phyloP scores from a whole-genome alignment of 2,329 filamentous ascomycete species.

The Nannizziopsis barbatae region DNA sequence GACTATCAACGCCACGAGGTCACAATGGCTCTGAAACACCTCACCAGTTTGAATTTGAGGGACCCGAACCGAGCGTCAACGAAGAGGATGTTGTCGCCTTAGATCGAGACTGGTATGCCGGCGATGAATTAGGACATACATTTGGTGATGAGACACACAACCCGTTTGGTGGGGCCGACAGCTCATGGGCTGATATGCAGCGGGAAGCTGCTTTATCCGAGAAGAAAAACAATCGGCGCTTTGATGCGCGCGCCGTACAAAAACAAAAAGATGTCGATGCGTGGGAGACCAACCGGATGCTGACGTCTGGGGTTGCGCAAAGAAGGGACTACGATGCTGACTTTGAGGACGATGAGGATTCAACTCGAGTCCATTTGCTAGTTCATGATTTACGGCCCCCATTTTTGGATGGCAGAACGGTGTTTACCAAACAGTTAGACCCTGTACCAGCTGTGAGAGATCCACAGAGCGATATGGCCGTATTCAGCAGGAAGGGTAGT shows the following conservation, averaged over 20 bases:
- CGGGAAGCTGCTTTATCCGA: conserved; percentile 62
- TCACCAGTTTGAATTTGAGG: conserved; percentile 50
- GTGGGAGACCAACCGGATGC: conserved; percentile 98
- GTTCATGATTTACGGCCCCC: conserved; percentile 90
- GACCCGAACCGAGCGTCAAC: conserved; percentile 49
- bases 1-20: conserved; percentile 24
- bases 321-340: conserved; percentile 68
- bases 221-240: conserved; percentile 62
- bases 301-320: conserved; percentile 91
- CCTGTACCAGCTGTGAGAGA: conserved; percentile 88
- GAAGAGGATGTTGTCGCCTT: conserved; percentile 63
- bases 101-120: conserved; percentile 87
- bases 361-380: conserved; percentile 75
- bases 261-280: conserved; percentile 91
- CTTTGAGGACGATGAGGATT: conserved; percentile 76
- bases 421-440: conserved; percentile 95
- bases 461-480: conserved; percentile 95
- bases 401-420: conserved; percentile 84
- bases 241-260: conserved; percentile 65
- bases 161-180: conserved; percentile 68
- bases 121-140: conserved; percentile 72
- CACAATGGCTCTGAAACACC: conserved; percentile 24
- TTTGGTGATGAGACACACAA: conserved; percentile 91
- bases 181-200: conserved; percentile 63
- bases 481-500: conserved; percentile 92